Evolutionary conservation across 352 stramenopile species (phyloP).

Genomic region (Phytophthora citricola): DNA sequence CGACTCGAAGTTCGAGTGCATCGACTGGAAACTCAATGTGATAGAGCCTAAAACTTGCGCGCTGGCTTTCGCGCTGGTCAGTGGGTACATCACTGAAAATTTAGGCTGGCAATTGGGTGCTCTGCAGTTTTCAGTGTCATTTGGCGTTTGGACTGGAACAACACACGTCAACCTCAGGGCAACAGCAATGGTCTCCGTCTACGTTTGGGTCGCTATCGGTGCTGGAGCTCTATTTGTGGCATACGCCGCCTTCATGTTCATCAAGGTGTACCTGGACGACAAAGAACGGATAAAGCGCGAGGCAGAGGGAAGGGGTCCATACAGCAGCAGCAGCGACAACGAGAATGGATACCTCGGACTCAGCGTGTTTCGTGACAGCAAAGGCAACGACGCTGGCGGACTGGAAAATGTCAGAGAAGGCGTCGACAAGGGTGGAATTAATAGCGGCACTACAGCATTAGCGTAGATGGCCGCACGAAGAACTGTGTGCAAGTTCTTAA

Average conservation of each 20-base stretch:
- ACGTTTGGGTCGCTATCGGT: slow-evolving; percentile 24
- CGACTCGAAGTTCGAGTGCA: no score
- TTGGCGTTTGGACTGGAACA: slow-evolving; percentile 6
- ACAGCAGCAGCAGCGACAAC: slow-evolving; percentile 39
- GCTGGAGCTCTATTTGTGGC: slow-evolving; percentile 16
- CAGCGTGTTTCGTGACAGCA: slow-evolving; percentile 25
- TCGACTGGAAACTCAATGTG: not conserved
- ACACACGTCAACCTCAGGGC: not conserved
- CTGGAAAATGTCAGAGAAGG: slow-evolving; percentile 20
- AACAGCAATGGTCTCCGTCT: slow-evolving; percentile 23
- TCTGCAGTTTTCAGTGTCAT: slow-evolving; percentile 1
- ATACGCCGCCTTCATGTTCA: slow-evolving; percentile 23
- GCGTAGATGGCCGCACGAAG: slow-evolving; percentile 8
- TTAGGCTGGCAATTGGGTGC: not conserved
- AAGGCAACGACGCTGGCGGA: slow-evolving; percentile 34
- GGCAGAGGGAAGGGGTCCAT: slow-evolving; percentile 17
- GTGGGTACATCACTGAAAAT: slow-evolving; percentile 22
- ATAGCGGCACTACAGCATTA: slow-evolving; percentile 12
- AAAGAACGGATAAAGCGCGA: slow-evolving; percentile 19
- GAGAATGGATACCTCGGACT: slow-evolving; percentile 30
- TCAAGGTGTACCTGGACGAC: slow-evolving; percentile 37
- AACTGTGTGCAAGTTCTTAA: not conserved
- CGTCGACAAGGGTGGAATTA: slow-evolving; percentile 22
- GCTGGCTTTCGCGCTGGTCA: slow-evolving; percentile 1
- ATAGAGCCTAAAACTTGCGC: not conserved